Percentiles rank a stretch among this genome's conserved stretches.
Evolutionary conservation across 106 monocot genomes (phyloP).

Genomic region (Allium fistulosum): DNA sequence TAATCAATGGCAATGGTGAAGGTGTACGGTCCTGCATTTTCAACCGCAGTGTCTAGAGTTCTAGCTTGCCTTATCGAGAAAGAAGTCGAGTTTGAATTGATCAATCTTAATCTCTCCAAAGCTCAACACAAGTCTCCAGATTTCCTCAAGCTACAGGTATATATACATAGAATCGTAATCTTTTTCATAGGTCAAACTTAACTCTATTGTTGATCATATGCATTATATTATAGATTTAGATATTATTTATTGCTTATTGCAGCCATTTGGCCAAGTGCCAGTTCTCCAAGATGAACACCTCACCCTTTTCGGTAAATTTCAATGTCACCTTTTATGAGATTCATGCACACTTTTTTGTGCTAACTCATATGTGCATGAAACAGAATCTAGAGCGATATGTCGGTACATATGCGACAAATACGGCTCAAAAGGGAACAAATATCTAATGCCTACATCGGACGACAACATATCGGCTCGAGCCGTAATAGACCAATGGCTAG

Average conservation of each 20-base stretch:
- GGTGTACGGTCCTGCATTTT: conserved; percentile 49
- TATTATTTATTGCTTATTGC: neutral
- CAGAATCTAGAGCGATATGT: conserved; percentile 44
- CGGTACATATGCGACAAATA: conserved; percentile 47
- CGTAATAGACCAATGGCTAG: conserved; percentile 14
- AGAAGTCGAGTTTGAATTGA: conserved; percentile 42
- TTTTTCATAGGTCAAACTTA: too few relatives aligned
- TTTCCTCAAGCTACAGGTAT: conserved; percentile 40
- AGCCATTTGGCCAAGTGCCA: conserved; percentile 43
- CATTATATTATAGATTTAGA: too few relatives aligned
- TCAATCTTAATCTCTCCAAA: conserved; percentile 27
- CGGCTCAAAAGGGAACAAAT: conserved; percentile 35
- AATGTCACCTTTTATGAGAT: too few relatives aligned
- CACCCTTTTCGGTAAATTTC: conserved; percentile 26
- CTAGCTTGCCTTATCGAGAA: conserved; percentile 76
- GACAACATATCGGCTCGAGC: neutral
- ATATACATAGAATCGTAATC: too few relatives aligned
- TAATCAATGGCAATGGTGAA: conserved; percentile 11
- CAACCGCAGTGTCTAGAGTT: conserved; percentile 55
- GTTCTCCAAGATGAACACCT: conserved; percentile 21
- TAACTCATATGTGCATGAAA: too few relatives aligned
- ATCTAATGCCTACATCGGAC: conserved; percentile 7
- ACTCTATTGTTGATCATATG: too few relatives aligned
- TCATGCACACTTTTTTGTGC: too few relatives aligned
- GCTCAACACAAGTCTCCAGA: conserved; percentile 40